Base-by-base conservation (phyloP, 192 early-diverging fungal genomes). In the Spizellomyces punctatus region DNA sequence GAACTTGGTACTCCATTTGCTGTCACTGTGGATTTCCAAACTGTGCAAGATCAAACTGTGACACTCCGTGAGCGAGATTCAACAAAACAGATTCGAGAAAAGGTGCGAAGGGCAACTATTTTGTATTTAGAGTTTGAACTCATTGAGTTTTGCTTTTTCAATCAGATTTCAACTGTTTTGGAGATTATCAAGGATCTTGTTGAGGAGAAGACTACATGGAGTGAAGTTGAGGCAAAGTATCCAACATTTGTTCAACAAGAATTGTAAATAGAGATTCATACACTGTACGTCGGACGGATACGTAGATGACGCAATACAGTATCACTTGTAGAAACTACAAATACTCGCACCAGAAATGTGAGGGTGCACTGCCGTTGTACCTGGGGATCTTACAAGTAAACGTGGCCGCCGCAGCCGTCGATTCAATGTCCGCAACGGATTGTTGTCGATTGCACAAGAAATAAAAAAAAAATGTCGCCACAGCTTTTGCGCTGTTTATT, bases 11-110 rank as follows among this genome's bases (percentile, higher is more conserved):
- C 92, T 48, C 95, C 95, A 46, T 99, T 95, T 79, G 96, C 91
- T 42, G 86, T 99, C 76, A 99, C 98, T 10, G 90, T 99, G 44
- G 98, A 99, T 82, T 98, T 99, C 90, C 92, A 96, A 73, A 94
- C 96, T n/a, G 89, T 89, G 49, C 84, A 95, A 77, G 98, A 99
- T 75, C 67, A 84, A 63, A 95, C 94, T 10, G 92, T 99, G 45
- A 99, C 98, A 12, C 83, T 99, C 54, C 91, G 98, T 63, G 95
- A 98, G 82, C 91, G 98, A 58, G 98, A 99, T 75, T 91, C 95
- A 27, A 93, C 91, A 46, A 91, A 93, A 83, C 98, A 99, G 81
- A 94, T 98, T 74, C 91, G 98, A 47, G 93, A 58, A 75, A 88
- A 72, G 69, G 76, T 70, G 10, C 44, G 43, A 48, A 61, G 63